A percentile compares a stretch with the other conserved stretches of the same genome.
Evolutionary conservation across 2,329 filamentous ascomycete genomes (phyloP).

Genomic region (Rhytidhysteron rufulum): DNA sequence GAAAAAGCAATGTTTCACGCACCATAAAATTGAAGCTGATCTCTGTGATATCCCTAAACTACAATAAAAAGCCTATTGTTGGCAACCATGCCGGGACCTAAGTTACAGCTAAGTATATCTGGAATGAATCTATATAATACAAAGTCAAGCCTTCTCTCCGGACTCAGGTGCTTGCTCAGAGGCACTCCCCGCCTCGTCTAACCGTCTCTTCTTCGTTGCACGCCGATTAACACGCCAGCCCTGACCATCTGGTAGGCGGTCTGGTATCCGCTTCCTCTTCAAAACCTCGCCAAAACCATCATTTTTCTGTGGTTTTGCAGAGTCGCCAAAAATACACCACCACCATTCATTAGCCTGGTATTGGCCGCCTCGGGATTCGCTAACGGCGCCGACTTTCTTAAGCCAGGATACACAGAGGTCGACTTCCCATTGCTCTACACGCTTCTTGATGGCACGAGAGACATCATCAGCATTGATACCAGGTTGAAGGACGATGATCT

Average conservation of each 20-base stretch:
- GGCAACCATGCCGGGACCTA: too few species aligned
- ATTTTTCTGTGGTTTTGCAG: slow-evolving; percentile 11
- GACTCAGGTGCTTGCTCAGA: too few species aligned
- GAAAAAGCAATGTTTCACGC: too few species aligned
- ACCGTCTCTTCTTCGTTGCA: too few species aligned
- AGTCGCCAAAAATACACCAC: slow-evolving; percentile 52
- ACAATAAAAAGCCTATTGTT: too few species aligned
- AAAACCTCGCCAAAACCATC: neutral
- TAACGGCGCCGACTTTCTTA: slow-evolving; percentile 50
- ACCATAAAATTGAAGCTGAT: too few species aligned
- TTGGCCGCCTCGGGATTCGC: slow-evolving; percentile 31
- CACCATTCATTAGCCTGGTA: slow-evolving; percentile 61
- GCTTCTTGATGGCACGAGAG: slow-evolving; percentile 53
- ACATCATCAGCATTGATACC: slow-evolving; percentile 53
- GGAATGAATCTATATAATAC: too few species aligned
- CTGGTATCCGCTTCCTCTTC: neutral
- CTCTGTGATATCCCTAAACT: too few species aligned
- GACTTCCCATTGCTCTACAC: slow-evolving; percentile 62
- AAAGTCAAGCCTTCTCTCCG: too few species aligned
- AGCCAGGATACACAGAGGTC: slow-evolving; percentile 59
- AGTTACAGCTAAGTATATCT: too few species aligned
- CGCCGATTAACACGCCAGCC: too few species aligned
- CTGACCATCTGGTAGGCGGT: neutral
- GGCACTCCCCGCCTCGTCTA: too few species aligned
- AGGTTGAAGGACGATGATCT: slow-evolving; percentile 60